A percentile compares a stretch with the other conserved stretches of the same genome.
Evolutionary conservation across 805 yeast species (phyloP).

Genomic region (Ogataea philodendri): DNA sequence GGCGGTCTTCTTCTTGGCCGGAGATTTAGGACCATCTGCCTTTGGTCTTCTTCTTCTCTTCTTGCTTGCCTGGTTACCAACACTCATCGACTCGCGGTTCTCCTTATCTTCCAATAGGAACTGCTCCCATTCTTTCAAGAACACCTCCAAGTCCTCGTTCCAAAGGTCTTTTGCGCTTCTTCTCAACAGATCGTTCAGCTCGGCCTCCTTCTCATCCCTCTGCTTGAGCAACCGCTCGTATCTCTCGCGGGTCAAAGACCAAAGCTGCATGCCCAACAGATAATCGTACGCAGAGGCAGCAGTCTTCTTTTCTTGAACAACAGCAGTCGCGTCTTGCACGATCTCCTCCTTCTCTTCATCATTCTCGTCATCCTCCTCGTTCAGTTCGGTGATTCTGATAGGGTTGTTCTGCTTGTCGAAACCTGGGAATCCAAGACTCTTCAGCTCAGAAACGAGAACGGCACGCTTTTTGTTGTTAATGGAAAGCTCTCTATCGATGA

Average conservation of each 20-base stretch:
- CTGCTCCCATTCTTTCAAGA: slow-evolving; percentile 60
- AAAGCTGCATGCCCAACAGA: slow-evolving; percentile 84
- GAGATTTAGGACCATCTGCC: slow-evolving; percentile 11
- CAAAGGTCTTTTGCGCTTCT: slow-evolving; percentile 84
- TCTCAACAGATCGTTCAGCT: slow-evolving; percentile 61
- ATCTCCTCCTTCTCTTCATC: slow-evolving; percentile 37
- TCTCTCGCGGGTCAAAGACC: slow-evolving; percentile 89
- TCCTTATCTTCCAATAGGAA: slow-evolving; percentile 66
- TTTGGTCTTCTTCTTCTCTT: slow-evolving; percentile 34
- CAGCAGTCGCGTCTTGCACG: slow-evolving; percentile 38
- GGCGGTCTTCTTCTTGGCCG: slow-evolving; percentile 17
- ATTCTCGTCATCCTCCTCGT: slow-evolving; percentile 43
- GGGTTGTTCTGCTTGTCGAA: slow-evolving; percentile 71
- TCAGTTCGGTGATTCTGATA: slow-evolving; percentile 36
- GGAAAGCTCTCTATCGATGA: slow-evolving; percentile 68
- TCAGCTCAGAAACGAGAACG: slow-evolving; percentile 61
- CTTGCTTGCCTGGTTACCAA: slow-evolving; percentile 44
- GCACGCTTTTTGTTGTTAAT: slow-evolving; percentile 75
- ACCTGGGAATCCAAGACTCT: slow-evolving; percentile 66
- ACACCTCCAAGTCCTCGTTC: slow-evolving; percentile 77
- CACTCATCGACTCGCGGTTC: slow-evolving; percentile 50
- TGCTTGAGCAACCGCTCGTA: slow-evolving; percentile 78
- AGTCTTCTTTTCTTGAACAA: slow-evolving; percentile 43
- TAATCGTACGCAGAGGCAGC: slow-evolving; percentile 75
- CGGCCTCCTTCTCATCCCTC: slow-evolving; percentile 67